These are phyloP conservation scores for Daldinia eschscholtzii DNA, from an alignment of 2,329 filamentous ascomycete species.

Conservation along the genomic window DNA sequence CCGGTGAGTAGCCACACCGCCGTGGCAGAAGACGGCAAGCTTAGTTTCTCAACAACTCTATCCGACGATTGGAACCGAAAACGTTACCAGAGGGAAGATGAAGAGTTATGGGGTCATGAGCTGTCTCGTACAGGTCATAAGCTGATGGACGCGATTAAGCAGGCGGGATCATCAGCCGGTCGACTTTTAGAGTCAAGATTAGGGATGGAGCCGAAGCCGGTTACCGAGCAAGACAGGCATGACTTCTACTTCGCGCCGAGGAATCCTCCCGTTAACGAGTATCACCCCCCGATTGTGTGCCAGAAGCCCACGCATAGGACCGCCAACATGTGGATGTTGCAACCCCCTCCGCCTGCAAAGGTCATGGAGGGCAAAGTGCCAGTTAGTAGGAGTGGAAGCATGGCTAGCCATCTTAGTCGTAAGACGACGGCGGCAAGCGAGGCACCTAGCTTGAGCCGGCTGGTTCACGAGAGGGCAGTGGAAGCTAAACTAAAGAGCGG, in stretches of 20 bases:
- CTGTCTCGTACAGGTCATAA: slow-evolving; percentile 66
- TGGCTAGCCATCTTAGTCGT: slow-evolving; percentile 64
- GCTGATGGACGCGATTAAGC: slow-evolving; percentile 69
- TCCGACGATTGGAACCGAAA: slow-evolving; percentile 79
- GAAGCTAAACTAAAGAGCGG: slow-evolving; percentile 62
- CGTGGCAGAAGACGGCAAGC: slow-evolving; percentile 61
- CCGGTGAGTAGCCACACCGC: slow-evolving; percentile 60
- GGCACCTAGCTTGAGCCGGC: slow-evolving; percentile 58
- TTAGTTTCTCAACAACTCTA: slow-evolving; percentile 55
- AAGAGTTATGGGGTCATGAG: slow-evolving; percentile 83
- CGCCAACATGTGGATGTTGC: slow-evolving; percentile 90
- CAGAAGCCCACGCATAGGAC: slow-evolving; percentile 76
- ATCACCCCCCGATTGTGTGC: slow-evolving; percentile 86
- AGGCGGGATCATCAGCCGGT: slow-evolving; percentile 68
- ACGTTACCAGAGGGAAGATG: slow-evolving; percentile 88
- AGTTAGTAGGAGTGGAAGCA: slow-evolving; percentile 72
- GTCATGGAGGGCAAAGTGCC: slow-evolving; percentile 90
- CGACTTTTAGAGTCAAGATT: slow-evolving; percentile 66
- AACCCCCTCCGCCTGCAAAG: slow-evolving; percentile 88
- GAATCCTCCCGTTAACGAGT: slow-evolving; percentile 84
- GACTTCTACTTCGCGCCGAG: slow-evolving; percentile 71
- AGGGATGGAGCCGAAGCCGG: slow-evolving; percentile 64
- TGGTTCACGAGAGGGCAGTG: slow-evolving; percentile 61
- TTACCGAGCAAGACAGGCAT: slow-evolving; percentile 64
- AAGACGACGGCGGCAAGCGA: slow-evolving; percentile 61